These are phyloP conservation scores for Microcos paniculata DNA, from an alignment of 345 rosid species.

Conservation along the genomic window DNA sequence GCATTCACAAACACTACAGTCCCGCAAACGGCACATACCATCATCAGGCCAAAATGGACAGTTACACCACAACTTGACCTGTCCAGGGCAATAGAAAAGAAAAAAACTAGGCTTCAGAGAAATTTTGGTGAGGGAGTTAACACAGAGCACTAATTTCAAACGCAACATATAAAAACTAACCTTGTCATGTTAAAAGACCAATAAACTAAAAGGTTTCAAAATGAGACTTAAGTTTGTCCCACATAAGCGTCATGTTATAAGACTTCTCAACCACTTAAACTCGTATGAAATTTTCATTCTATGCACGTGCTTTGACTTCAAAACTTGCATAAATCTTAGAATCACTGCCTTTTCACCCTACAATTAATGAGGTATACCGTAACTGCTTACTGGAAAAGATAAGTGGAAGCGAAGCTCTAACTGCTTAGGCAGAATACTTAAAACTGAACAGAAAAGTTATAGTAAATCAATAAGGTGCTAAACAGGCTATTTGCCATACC, in stretches of 20 bases:
- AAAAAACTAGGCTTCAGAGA: constrained; percentile 10
- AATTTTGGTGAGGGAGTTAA: neutral
- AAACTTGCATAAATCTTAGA: neutral
- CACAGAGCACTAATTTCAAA: neutral
- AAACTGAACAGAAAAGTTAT: neutral
- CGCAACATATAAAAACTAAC: neutral
- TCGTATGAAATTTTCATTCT: neutral
- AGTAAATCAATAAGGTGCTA: too few relatives aligned
- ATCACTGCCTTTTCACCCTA: neutral
- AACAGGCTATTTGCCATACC: neutral
- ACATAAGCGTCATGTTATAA: neutral
- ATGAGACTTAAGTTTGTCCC: neutral
- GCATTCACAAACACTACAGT: constrained; percentile 97
- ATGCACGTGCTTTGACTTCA: neutral
- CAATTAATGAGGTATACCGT: neutral
- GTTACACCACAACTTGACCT: constrained; percentile 97
- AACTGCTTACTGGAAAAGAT: too few relatives aligned
- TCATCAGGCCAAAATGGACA: constrained; percentile 99
- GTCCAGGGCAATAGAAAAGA: constrained; percentile 1
- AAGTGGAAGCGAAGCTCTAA: neutral
- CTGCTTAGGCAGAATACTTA: neutral
- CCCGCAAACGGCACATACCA: constrained; percentile 90
- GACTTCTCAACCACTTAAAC: neutral
- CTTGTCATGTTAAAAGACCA: neutral
- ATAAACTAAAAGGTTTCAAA: neutral